Evolutionary conservation across 2,329 filamentous ascomycete genomes (phyloP).

Genomic region (Capronia coronata): DNA sequence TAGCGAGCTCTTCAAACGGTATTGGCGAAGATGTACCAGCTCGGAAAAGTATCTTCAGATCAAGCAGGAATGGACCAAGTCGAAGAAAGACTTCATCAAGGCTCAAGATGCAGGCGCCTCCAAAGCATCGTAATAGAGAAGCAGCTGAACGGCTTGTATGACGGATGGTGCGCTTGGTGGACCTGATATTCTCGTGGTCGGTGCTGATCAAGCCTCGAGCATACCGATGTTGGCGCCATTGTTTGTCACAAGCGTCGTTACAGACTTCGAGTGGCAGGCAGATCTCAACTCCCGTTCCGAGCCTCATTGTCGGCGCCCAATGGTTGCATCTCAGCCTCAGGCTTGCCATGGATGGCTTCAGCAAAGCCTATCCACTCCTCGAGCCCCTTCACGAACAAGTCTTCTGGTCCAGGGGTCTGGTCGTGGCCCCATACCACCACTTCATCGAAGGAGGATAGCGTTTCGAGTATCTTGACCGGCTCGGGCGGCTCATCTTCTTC

Average conservation of each 20-base stretch:
- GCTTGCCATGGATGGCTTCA: conserved; percentile 50
- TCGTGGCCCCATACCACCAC: conserved; percentile 84
- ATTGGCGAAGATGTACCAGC: conserved; percentile 32
- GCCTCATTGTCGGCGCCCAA: not conserved
- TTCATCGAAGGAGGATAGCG: conserved; percentile 63
- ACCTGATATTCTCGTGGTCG: not conserved
- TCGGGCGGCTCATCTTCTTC: conserved; percentile 44
- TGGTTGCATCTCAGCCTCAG: not conserved
- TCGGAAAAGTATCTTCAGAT: conserved; percentile 43
- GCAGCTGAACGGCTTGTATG: not conserved
- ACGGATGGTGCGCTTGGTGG: not conserved
- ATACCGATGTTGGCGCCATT: too few relatives aligned
- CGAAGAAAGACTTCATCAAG: conserved; percentile 18
- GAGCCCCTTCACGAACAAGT: conserved; percentile 67
- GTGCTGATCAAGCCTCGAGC: too few relatives aligned
- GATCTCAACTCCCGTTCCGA: not conserved
- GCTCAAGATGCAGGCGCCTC: not conserved
- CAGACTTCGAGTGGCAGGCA: too few relatives aligned
- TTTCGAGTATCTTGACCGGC: conserved; percentile 53
- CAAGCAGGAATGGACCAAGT: conserved; percentile 39
- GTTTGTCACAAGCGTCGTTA: too few relatives aligned
- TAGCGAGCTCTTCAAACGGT: conserved; percentile 29
- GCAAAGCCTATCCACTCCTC: conserved; percentile 75
- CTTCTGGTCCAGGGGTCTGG: conserved; percentile 53
- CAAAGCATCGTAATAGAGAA: not conserved